phyloP scores from a whole-genome alignment of 1,284 basidiomycete species.

The Ganoderma sp. region DNA sequence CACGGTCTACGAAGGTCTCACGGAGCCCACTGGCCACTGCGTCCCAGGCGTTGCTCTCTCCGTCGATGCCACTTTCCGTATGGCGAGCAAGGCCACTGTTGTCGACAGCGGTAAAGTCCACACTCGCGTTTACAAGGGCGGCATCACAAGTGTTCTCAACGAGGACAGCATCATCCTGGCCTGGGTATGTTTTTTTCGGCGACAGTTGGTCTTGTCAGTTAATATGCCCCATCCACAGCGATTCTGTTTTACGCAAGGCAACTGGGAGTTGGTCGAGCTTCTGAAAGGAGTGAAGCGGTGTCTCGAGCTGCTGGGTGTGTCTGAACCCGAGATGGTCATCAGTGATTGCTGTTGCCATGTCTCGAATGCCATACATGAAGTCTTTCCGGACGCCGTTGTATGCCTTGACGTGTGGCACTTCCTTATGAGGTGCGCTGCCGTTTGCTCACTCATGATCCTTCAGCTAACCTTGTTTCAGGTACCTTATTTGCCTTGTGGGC shows the following conservation, averaged over 20 bases:
- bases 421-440: not conserved
- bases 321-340: constrained; percentile 27
- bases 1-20: not conserved
- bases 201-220: too few relatives aligned
- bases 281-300: constrained; percentile 27
- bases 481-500: not conserved
- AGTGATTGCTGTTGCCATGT: constrained; percentile 37
- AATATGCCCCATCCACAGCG: too few relatives aligned
- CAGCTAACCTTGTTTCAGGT: not conserved
- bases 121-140: not conserved
- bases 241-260: not conserved
- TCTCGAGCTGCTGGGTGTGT: constrained; percentile 21
- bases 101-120: constrained; percentile 1
- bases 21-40: too few relatives aligned
- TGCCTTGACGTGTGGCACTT: constrained; percentile 28
- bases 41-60: constrained; percentile 15
- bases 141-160: not conserved
- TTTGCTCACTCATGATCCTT: not conserved
- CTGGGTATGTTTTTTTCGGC: not conserved
- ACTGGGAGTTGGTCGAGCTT: constrained; percentile 28
- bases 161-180: not conserved
- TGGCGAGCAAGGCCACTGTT: constrained; percentile 9
- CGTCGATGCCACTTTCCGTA: constrained; percentile 15
- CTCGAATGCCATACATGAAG: constrained; percentile 14
- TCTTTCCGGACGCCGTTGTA: constrained; percentile 12